Evolutionary conservation across 2,329 filamentous ascomycete species (phyloP).

Genomic region (Coccinonectria pachysandricola): DNA sequence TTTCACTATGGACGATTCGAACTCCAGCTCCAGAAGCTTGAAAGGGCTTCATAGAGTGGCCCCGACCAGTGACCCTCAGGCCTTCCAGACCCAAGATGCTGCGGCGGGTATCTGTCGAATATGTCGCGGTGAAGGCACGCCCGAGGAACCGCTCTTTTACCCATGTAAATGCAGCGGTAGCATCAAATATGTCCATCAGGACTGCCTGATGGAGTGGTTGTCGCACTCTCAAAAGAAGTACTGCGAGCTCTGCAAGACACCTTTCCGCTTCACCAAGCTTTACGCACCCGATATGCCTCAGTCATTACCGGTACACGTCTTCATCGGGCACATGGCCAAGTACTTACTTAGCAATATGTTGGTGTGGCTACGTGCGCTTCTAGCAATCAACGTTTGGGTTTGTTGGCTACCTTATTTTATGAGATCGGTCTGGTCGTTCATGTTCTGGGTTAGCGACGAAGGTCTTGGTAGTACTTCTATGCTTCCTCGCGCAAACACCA

Average conservation of each 20-base stretch:
- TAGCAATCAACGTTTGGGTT: constrained; percentile 84
- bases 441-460: constrained; percentile 91
- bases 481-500: constrained; percentile 16
- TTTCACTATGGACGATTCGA: constrained; percentile 17
- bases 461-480: constrained; percentile 36
- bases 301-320: constrained; percentile 68
- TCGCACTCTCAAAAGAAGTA: constrained; percentile 99
- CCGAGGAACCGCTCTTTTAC: constrained; percentile 82
- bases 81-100: constrained; percentile 20
- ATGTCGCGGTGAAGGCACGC: constrained; percentile 78
- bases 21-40: constrained; percentile 11
- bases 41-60: constrained; percentile 16
- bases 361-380: constrained; percentile 65
- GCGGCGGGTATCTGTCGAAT: constrained; percentile 82
- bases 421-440: constrained; percentile 80
- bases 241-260: constrained; percentile 97
- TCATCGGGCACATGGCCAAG: constrained; percentile 64
- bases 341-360: constrained; percentile 63
- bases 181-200: constrained; percentile 97
- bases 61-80: constrained; percentile 17
- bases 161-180: constrained; percentile 98
- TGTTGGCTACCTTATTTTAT: constrained; percentile 82
- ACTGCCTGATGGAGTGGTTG: constrained; percentile 97
- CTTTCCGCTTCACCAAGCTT: constrained; percentile 95
- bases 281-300: constrained; percentile 92